Evolutionary conservation across 306 rosid genomes (phyloP).

Genomic region (Corylus heterophylla): DNA sequence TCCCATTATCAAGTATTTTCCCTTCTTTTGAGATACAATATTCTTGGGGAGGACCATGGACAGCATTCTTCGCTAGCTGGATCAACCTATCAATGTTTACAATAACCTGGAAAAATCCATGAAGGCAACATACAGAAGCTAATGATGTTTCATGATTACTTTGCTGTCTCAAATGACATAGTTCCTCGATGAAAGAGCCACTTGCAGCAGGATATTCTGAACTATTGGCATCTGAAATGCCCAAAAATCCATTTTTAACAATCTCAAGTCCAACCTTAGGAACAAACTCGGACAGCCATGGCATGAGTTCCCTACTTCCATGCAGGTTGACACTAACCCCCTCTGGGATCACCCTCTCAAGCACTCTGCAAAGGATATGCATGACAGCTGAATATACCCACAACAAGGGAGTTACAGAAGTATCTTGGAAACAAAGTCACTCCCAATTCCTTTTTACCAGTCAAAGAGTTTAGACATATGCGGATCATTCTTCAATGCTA

Average conservation of each 20-base stretch:
- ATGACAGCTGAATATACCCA: slow-evolving; percentile 75
- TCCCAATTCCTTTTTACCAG: slow-evolving; percentile 33
- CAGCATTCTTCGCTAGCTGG: slow-evolving; percentile 58
- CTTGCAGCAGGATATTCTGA: slow-evolving; percentile 36
- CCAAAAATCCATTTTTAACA: slow-evolving; percentile 54
- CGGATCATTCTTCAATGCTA: slow-evolving; percentile 62
- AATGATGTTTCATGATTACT: slow-evolving; percentile 63
- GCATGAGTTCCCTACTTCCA: slow-evolving; percentile 52
- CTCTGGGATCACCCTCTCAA: slow-evolving; percentile 62
- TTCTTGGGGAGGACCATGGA: slow-evolving; percentile 39
- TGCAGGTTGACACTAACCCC: slow-evolving; percentile 42
- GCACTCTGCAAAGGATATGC: slow-evolving; percentile 73
- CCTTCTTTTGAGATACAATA: slow-evolving; percentile 57
- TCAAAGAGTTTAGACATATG: slow-evolving; percentile 47
- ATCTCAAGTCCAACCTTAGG: slow-evolving; percentile 83
- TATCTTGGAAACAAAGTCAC: slow-evolving; percentile 33
- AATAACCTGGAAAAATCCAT: slow-evolving; percentile 53
- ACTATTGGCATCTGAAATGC: slow-evolving; percentile 39
- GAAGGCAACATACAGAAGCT: slow-evolving; percentile 79
- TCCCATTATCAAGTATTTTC: slow-evolving; percentile 68
- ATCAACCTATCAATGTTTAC: slow-evolving; percentile 56
- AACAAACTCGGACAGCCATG: slow-evolving; percentile 93
- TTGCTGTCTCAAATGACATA: slow-evolving; percentile 60
- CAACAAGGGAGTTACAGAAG: slow-evolving; percentile 52
- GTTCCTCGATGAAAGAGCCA: slow-evolving; percentile 60